A percentile compares a stretch with the other conserved stretches of the same genome.
phyloP scores from a whole-genome alignment of 441 rosid species.

The Populus hybrid region DNA sequence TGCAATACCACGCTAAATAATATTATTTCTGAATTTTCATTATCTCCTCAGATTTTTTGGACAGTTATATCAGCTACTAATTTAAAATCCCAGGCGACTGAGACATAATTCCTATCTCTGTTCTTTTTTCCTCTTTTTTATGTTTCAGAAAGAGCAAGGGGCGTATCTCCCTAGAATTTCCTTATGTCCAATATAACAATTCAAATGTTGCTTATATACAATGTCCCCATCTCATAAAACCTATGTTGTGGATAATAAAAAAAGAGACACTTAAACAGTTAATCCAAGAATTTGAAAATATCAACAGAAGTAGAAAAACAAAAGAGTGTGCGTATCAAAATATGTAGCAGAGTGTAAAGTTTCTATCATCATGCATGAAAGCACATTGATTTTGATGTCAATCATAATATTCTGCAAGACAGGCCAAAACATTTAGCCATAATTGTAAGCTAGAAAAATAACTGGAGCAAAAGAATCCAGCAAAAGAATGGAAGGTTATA shows the following conservation, averaged over 20 bases:
- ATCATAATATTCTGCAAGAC: background rate
- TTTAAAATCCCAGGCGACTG: background rate
- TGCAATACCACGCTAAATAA: background rate
- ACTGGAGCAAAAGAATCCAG: background rate
- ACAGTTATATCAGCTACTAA: background rate
- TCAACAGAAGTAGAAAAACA: too few species aligned
- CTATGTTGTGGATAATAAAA: too few species aligned
- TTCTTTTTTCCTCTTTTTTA: background rate
- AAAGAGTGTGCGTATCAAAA: too few species aligned
- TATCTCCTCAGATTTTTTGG: too few species aligned
- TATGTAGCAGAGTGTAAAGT: background rate
- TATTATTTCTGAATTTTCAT: too few species aligned
- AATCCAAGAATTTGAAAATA: too few species aligned
- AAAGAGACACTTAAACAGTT: too few species aligned
- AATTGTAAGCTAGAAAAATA: background rate
- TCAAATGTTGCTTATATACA: background rate
- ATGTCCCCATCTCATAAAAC: background rate
- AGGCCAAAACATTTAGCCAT: background rate
- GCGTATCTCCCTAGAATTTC: background rate
- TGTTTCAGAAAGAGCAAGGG: background rate
- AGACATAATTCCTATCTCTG: background rate
- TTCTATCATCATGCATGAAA: background rate
- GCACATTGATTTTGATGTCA: background rate
- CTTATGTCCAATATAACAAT: background rate
- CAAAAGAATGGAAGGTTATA: background rate